These are phyloP conservation scores for Pyrus betulifolia DNA, from an alignment of 306 rosid genomes.

Conservation along the genomic window DNA sequence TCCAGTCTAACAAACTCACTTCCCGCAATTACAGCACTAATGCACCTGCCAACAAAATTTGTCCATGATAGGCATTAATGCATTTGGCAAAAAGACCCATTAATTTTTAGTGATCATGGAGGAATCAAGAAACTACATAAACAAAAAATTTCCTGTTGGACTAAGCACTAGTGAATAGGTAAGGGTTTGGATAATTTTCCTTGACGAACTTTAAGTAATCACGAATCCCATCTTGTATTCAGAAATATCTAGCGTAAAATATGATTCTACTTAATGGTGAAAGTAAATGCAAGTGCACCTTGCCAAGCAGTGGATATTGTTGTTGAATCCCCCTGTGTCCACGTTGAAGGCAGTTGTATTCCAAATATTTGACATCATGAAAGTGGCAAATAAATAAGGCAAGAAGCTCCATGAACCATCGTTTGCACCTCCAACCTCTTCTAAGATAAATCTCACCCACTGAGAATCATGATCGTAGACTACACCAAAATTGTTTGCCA, in stretches of 20 bases:
- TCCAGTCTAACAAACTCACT: conserved; percentile 91
- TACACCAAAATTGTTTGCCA: conserved; percentile 73
- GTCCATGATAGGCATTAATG: conserved; percentile 8
- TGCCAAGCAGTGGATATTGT: conserved; percentile 90
- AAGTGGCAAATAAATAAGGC: conserved; percentile 87
- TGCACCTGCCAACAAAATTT: conserved; percentile 57
- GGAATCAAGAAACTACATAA: conserved; percentile 5
- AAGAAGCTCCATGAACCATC: conserved; percentile 96
- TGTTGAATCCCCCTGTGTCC: conserved; percentile 89
- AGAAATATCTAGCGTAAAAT: neutral
- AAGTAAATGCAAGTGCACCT: conserved; percentile 45
- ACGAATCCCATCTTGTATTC: neutral
- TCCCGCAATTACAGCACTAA: conserved; percentile 86
- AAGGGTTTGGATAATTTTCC: neutral
- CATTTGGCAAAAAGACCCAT: neutral
- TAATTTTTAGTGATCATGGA: neutral
- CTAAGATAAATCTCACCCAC: conserved; percentile 89
- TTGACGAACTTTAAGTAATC: neutral
- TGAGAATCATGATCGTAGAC: conserved; percentile 72
- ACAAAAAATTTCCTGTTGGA: neutral
- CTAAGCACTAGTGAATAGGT: neutral
- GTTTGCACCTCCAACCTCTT: conserved; percentile 89
- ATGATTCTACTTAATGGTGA: neutral
- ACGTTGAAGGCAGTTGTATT: conserved; percentile 86
- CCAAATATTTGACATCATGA: conserved; percentile 94